A percentile compares a stretch with the other conserved stretches of the same genome.
These are phyloP conservation scores for Podospora sp. DNA, from an alignment of 495 filamentous ascomycete species.

Conservation along the genomic window DNA sequence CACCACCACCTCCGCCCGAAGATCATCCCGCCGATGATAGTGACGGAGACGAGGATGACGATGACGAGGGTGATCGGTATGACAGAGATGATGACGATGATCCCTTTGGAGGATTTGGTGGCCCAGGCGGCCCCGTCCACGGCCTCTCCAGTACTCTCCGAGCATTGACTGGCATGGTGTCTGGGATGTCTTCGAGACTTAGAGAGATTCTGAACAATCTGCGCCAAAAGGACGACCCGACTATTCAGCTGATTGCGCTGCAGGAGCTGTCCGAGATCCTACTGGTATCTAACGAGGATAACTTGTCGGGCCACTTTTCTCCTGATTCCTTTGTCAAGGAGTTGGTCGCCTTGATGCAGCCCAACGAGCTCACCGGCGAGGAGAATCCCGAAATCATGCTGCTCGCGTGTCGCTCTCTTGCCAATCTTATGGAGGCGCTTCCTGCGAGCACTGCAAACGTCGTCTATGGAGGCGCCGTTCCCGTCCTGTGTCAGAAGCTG, in stretches of 20 bases:
- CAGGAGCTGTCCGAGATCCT: conserved; percentile 93
- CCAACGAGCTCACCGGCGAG: conserved; percentile 77
- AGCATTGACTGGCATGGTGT: conserved; percentile 87
- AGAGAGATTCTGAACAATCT: conserved; percentile 84
- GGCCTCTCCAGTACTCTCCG: conserved; percentile 79
- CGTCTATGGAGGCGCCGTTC: conserved; percentile 94
- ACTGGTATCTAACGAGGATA: conserved; percentile 94
- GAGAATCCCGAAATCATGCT: conserved; percentile 98
- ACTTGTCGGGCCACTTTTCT: conserved; percentile 91
- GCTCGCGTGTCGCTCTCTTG: conserved; percentile 91
- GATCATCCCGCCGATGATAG: conserved; percentile 55
- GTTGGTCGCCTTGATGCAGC: conserved; percentile 88
- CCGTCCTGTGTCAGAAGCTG: conserved; percentile 89
- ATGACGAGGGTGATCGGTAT: conserved; percentile 53
- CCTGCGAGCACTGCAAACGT: conserved; percentile 91
- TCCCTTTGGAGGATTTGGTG: conserved; percentile 76
- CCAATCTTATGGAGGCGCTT: conserved; percentile 96
- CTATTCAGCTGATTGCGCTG: conserved; percentile 86
- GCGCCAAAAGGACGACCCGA: conserved; percentile 83
- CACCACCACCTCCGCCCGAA: conserved; percentile 46
- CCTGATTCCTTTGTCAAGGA: conserved; percentile 96
- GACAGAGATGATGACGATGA: conserved; percentile 66
- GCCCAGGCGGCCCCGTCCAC: conserved; percentile 60
- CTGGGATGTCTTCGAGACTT: conserved; percentile 75
- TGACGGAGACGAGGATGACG: conserved; percentile 52